A percentile compares a stretch with the other conserved stretches of the same genome.
Conservation (phyloP, 2,329 filamentous ascomycete species). For the Domatiomyces globalis region DNA sequence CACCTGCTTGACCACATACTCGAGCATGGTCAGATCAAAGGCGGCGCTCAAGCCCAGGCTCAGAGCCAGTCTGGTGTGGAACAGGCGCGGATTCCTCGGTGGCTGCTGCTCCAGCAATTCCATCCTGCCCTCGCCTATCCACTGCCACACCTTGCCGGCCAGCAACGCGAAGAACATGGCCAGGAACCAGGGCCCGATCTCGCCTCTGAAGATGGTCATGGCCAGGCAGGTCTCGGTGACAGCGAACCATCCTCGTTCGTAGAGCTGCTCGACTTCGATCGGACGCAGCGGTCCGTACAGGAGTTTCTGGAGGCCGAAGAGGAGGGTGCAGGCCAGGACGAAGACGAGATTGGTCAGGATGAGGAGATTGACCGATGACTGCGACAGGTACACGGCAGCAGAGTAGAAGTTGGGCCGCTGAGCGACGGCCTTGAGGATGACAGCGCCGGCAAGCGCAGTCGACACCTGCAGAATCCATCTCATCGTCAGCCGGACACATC, state of each 20-base stretch:
- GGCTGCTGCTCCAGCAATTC: constrained; percentile 93
- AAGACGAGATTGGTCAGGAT: constrained; percentile 85
- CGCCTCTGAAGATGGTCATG: constrained; percentile 96
- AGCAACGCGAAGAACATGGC: constrained; percentile 91
- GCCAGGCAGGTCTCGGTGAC: constrained; percentile 92
- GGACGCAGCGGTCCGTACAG: constrained; percentile 83
- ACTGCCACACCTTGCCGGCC: constrained; percentile 93
- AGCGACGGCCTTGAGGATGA: constrained; percentile 80
- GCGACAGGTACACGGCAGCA: constrained; percentile 87
- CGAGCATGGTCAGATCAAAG: constrained; percentile 68
- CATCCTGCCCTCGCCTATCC: constrained; percentile 91
- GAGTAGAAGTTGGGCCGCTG: constrained; percentile 98
- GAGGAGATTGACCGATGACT: constrained; percentile 91
- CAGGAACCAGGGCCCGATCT: constrained; percentile 86
- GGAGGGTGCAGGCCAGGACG: constrained; percentile 61
- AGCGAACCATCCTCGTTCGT: constrained; percentile 95
- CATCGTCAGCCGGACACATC: neutral
- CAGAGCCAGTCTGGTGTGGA: constrained; percentile 66
- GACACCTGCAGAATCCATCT: constrained; percentile 45
- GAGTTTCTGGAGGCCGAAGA: constrained; percentile 77
- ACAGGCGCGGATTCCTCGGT: constrained; percentile 71
- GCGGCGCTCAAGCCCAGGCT: constrained; percentile 65
- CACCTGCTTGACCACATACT: constrained; percentile 68
- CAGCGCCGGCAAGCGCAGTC: constrained; percentile 65
- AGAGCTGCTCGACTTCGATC: constrained; percentile 91